Percentiles rank a stretch among this genome's conserved stretches.
Conservation (phyloP, 2,329 filamentous ascomycete genomes). For the Trichocomaceae sp. region DNA sequence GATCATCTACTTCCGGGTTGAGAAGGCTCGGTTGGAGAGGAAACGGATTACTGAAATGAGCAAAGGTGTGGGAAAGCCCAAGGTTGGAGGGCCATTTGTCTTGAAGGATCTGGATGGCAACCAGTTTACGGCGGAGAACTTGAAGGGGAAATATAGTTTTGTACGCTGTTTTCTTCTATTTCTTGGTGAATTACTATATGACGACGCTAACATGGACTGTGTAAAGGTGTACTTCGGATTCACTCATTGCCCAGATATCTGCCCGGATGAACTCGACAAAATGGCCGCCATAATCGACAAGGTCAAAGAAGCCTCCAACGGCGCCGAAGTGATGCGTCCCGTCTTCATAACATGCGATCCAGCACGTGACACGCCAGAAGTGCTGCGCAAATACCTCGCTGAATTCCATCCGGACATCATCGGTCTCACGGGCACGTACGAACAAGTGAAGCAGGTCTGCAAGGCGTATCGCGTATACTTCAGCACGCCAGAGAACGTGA, state of each 20-base stretch:
- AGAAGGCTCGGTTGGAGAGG: slow-evolving; percentile 85
- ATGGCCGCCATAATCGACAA: slow-evolving; percentile 92
- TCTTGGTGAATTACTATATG: no score
- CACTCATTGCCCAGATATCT: slow-evolving; percentile 96
- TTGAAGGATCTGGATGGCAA: slow-evolving; percentile 76
- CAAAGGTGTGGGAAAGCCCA: slow-evolving; percentile 87
- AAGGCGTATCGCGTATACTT: slow-evolving; percentile 98
- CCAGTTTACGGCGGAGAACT: slow-evolving; percentile 67
- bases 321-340: slow-evolving; percentile 54
- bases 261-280: slow-evolving; percentile 97
- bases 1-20: slow-evolving; percentile 84
- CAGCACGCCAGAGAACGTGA: slow-evolving; percentile 78
- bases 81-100: slow-evolving; percentile 82
- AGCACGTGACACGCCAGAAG: slow-evolving; percentile 76
- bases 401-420: slow-evolving; percentile 87
- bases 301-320: slow-evolving; percentile 39
- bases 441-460: slow-evolving; percentile 88
- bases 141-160: slow-evolving; percentile 73
- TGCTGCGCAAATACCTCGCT: slow-evolving; percentile 74
- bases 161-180: slow-evolving; percentile 25
- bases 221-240: slow-evolving; percentile 91
- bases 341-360: slow-evolving; percentile 97
- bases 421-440: slow-evolving; percentile 86
- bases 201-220: slow-evolving; percentile 5
- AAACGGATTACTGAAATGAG: slow-evolving; percentile 83